Conservation (phyloP, 371 early-diverging fungal species). For the Zychaea mexicana region DNA sequence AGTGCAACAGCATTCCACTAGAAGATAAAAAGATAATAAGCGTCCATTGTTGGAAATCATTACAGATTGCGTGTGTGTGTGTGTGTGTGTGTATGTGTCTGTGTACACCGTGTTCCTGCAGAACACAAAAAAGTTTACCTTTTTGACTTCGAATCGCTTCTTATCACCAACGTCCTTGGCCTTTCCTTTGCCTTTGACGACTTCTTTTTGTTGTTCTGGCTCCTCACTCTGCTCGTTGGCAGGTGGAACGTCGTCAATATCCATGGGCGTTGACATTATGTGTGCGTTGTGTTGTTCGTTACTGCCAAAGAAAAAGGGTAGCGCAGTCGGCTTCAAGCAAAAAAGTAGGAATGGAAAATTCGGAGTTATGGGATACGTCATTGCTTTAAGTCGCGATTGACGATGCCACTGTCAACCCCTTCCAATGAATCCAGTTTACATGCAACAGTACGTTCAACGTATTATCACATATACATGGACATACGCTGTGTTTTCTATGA, state of each 20-base stretch:
- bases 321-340: no score
- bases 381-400: no score
- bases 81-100: no score
- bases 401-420: no score
- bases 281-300: background rate
- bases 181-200: slow-evolving; percentile 52
- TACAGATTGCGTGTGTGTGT: no score
- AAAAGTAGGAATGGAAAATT: no score
- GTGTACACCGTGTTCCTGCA: no score
- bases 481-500: no score
- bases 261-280: slow-evolving; percentile 47
- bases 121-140: slow-evolving; percentile 62
- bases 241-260: slow-evolving; percentile 40
- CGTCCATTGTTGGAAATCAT: background rate
- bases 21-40: slow-evolving; percentile 7
- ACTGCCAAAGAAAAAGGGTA: slow-evolving; percentile 2
- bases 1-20: slow-evolving; percentile 98
- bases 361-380: no score
- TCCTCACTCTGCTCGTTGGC: slow-evolving; percentile 23
- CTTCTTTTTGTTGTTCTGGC: slow-evolving; percentile 23
- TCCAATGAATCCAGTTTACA: no score
- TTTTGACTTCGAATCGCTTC: slow-evolving; percentile 95
- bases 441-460: no score
- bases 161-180: slow-evolving; percentile 65
- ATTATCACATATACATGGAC: no score